These are phyloP conservation scores for Chlorella sp. DNA, from an alignment of 139 green algal genomes.

Conservation along the genomic window DNA sequence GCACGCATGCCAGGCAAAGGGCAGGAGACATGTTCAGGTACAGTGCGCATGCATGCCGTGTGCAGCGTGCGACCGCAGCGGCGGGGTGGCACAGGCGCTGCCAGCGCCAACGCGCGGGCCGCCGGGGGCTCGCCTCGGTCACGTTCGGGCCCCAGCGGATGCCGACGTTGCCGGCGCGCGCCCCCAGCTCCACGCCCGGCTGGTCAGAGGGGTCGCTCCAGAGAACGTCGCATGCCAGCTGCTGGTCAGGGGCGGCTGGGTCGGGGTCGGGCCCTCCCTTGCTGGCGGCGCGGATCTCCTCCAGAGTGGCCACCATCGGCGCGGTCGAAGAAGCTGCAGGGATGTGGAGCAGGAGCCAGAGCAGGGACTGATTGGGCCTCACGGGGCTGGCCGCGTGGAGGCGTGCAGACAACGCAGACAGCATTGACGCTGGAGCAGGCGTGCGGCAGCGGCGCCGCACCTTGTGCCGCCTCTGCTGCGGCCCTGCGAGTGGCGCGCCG, in stretches of 20 bases:
- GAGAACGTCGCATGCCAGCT: slow-evolving; percentile 84
- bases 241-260: slow-evolving; percentile 43
- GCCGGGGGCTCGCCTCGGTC: slow-evolving; percentile 69
- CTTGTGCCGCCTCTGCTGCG: background rate
- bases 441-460: too few relatives aligned
- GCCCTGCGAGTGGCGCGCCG: slow-evolving; percentile 1
- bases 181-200: slow-evolving; percentile 76
- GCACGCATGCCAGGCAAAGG: background rate
- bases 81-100: too few relatives aligned
- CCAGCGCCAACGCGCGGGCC: too few relatives aligned
- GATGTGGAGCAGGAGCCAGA: background rate
- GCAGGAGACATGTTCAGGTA: background rate
- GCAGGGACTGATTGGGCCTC: background rate
- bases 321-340: background rate
- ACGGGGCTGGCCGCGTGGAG: background rate
- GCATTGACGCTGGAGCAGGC: too few relatives aligned
- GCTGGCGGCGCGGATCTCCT: slow-evolving; percentile 63
- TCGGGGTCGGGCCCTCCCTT: slow-evolving; percentile 83
- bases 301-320: slow-evolving; percentile 56
- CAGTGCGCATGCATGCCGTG: too few relatives aligned
- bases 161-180: slow-evolving; percentile 78
- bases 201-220: slow-evolving; percentile 81
- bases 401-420: background rate
- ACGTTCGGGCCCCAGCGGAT: slow-evolving; percentile 88
- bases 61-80: too few relatives aligned